Base-by-base conservation (phyloP, 2,329 filamentous ascomycete species). In the Fusarium sp. region DNA sequence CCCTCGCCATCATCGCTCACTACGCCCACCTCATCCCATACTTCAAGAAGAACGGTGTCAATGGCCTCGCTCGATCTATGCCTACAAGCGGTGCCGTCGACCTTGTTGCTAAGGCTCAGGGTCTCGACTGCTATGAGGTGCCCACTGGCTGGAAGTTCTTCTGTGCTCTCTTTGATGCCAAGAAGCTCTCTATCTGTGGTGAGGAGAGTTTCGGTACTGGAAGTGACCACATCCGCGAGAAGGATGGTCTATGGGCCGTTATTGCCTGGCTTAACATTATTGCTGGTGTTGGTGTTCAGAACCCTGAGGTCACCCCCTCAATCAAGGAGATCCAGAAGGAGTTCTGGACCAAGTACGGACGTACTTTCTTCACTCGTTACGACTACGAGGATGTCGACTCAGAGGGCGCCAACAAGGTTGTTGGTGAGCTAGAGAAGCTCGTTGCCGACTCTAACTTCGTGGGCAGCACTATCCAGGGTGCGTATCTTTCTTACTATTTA, bases 121-220 rank as follows among this genome's bases (percentile, higher is more conserved):
- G 92, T 38, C 88, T 99, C 44, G 85, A 93, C 84, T 92, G 90
- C 83, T 99, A 99, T 84, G 96, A 99, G 83, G 96, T 99, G 2
- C 96, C 96, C 40, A 99, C 96, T 1, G 96, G 96, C 77, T 99
- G 96, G 96, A 98, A 98, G 83, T 98, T 98, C 87, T 98, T 98
- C 90, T 98, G 94, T 79, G 94, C 94, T 76, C 88, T 98, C 62
- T 97, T 98, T 77, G 94, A 98, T 78, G 92, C 93, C 72, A 86
- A 97, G 83, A 97, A 97, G 87, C 91, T 98, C 78, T 97, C 96
- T 78, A 99, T 99, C 80, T 99, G 96, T 79, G 96, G 96, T 63
- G 96, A 99, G 84, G 96, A 99, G 87, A 96, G 92, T 71, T 99
- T 99, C 81, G 96, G 96, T 73, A 99, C 96, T 13, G 96, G 96